These are phyloP conservation scores for Podospora pseudopauciseta DNA, from an alignment of 495 filamentous ascomycete genomes.

Conservation along the genomic window DNA sequence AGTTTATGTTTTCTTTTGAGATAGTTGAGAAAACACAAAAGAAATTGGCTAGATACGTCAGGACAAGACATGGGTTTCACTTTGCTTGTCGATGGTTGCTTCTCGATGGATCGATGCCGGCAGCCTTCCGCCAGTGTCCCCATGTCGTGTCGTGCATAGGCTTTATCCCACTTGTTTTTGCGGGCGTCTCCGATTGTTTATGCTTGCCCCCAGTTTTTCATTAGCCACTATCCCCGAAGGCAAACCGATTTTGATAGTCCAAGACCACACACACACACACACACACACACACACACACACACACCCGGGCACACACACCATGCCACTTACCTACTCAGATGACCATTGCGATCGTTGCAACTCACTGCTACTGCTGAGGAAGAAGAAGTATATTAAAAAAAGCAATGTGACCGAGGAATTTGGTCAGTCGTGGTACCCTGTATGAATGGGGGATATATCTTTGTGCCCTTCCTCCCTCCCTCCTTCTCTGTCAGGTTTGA, in stretches of 20 bases:
- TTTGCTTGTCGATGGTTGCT: not conserved
- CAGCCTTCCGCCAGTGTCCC: conserved; percentile 1
- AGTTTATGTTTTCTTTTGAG: not conserved
- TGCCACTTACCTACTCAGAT: not conserved
- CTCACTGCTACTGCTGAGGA: not conserved
- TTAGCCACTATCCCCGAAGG: not conserved
- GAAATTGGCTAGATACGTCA: not conserved
- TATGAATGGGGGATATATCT: not conserved
- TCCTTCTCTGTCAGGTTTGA: not conserved
- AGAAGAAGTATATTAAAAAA: not conserved
- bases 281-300: not conserved
- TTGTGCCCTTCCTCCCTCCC: not conserved
- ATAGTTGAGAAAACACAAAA: not conserved
- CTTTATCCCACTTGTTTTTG: not conserved
- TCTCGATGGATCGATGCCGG: conserved; percentile 1
- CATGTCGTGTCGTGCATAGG: conserved; percentile 8
- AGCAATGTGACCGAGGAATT: not conserved
- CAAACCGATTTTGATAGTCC: not conserved
- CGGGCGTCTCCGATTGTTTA: not conserved
- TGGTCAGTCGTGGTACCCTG: not conserved
- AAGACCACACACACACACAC: not conserved
- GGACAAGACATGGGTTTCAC: conserved; percentile 2
- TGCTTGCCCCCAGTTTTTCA: not conserved
- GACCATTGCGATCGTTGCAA: not conserved
- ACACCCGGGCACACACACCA: not conserved